Conservation (phyloP, 2,329 filamentous ascomycete species). For the Fusarium decemcellulare region DNA sequence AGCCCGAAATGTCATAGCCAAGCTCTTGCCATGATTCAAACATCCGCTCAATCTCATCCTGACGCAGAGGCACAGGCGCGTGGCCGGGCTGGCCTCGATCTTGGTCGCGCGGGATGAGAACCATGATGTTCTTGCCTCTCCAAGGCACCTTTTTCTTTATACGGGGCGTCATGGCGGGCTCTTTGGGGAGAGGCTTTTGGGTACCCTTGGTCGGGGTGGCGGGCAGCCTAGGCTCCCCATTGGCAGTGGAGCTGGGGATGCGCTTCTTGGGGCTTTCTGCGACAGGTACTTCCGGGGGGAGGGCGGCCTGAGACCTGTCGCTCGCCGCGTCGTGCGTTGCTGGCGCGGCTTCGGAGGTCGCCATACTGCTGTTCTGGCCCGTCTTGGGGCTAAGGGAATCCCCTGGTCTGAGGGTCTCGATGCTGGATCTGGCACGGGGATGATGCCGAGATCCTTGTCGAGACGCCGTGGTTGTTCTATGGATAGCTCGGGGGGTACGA, state of each 20-base stretch:
- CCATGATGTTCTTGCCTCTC: conserved; percentile 82
- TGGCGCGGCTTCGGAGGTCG: conserved; percentile 49
- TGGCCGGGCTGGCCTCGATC: conserved; percentile 72
- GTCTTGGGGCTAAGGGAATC: conserved; percentile 45
- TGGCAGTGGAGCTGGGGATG: conserved; percentile 40
- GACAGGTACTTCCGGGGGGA: conserved; percentile 44
- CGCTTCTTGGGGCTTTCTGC: conserved; percentile 45
- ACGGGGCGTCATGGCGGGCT: conserved; percentile 64
- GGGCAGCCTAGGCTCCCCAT: conserved; percentile 50
- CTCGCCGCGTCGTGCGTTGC: conserved; percentile 46
- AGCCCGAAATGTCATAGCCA: conserved; percentile 78
- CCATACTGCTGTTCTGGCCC: conserved; percentile 52
- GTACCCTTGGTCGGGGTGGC: conserved; percentile 53
- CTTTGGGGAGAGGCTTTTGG: conserved; percentile 56
- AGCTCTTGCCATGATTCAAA: conserved; percentile 76
- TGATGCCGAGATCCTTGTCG: conserved; percentile 55
- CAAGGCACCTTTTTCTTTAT: conserved; percentile 80
- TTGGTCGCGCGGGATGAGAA: conserved; percentile 78
- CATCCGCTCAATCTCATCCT: conserved; percentile 72
- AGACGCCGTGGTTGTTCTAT: conserved; percentile 42
- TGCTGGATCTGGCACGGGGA: conserved; percentile 66
- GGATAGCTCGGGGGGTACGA: conserved; percentile 62
- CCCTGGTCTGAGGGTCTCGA: conserved; percentile 66
- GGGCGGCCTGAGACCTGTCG: conserved; percentile 45
- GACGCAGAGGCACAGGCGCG: conserved; percentile 67